Conservation (phyloP, 441 rosid genomes). For the Bruguiera hainesii region DNA sequence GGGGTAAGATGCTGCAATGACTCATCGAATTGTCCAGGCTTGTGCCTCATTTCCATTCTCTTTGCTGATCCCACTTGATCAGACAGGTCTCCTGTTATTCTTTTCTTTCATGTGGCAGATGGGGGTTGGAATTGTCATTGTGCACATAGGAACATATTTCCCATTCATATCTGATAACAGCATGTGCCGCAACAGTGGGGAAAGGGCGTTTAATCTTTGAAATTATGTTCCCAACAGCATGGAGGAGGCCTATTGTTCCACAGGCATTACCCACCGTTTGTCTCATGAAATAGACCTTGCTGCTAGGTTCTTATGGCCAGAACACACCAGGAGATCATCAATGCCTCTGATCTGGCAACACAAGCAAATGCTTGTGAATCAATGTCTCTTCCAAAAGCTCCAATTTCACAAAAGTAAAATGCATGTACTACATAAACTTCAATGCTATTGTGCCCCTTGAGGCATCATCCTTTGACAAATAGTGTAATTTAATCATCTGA, state of each 20-base stretch:
- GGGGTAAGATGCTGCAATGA: no score
- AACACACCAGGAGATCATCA: neutral
- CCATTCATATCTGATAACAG: no score
- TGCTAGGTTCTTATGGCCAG: conserved; percentile 46
- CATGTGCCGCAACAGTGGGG: no score
- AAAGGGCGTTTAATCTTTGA: conserved; percentile 44
- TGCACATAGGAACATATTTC: no score
- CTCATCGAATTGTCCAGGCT: no score
- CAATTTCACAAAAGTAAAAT: neutral
- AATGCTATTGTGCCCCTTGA: no score
- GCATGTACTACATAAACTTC: no score
- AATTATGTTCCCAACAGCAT: conserved; percentile 81
- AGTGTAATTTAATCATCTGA: neutral
- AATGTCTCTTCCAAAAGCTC: neutral
- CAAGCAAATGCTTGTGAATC: neutral
- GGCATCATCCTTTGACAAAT: neutral
- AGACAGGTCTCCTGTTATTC: no score
- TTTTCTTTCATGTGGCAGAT: no score
- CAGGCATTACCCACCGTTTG: conserved; percentile 99
- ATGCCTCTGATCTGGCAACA: neutral
- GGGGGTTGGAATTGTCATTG: no score
- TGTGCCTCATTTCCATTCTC: no score
- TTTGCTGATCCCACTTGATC: no score
- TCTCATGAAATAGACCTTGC: conserved; percentile 77
- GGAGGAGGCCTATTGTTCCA: conserved; percentile 97